A percentile compares a stretch with the other conserved stretches of the same genome.
Conservation (phyloP, 2,329 filamentous ascomycete species). For the Juglanconis sp. region DNA sequence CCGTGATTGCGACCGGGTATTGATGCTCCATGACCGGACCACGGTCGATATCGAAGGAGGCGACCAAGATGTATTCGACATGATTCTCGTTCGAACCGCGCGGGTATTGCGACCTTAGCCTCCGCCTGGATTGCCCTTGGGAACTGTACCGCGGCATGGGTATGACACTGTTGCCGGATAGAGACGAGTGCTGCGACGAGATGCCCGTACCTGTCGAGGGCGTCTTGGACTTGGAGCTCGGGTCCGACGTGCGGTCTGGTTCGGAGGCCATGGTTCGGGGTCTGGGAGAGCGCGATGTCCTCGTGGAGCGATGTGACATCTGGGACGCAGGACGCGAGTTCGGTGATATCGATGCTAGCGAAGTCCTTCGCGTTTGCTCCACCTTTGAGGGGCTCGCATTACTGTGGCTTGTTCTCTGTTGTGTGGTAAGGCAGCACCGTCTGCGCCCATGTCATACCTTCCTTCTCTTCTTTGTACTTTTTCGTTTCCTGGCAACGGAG, state of each 20-base stretch:
- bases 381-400: constrained; percentile 22
- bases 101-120: constrained; percentile 72
- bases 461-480: not conserved
- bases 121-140: constrained; percentile 49
- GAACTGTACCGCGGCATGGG: constrained; percentile 43
- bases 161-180: constrained; percentile 39
- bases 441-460: constrained; percentile 37
- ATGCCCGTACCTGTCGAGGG: constrained; percentile 53
- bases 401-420: constrained; percentile 35
- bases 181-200: constrained; percentile 59
- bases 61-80: constrained; percentile 97
- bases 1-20: constrained; percentile 89
- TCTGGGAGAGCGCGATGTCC: constrained; percentile 55
- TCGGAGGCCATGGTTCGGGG: constrained; percentile 42
- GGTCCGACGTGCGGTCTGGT: constrained; percentile 55
- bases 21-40: constrained; percentile 98
- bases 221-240: constrained; percentile 58
- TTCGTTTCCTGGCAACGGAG: not conserved
- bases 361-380: constrained; percentile 45
- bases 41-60: constrained; percentile 94
- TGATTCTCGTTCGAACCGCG: constrained; percentile 77
- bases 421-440: constrained; percentile 41
- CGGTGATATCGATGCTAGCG: constrained; percentile 62
- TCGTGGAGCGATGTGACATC: constrained; percentile 49
- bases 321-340: constrained; percentile 56